These are phyloP conservation scores for Arabidopsis thaliana DNA, from an alignment of 345 rosid species.

Conservation along the genomic window DNA sequence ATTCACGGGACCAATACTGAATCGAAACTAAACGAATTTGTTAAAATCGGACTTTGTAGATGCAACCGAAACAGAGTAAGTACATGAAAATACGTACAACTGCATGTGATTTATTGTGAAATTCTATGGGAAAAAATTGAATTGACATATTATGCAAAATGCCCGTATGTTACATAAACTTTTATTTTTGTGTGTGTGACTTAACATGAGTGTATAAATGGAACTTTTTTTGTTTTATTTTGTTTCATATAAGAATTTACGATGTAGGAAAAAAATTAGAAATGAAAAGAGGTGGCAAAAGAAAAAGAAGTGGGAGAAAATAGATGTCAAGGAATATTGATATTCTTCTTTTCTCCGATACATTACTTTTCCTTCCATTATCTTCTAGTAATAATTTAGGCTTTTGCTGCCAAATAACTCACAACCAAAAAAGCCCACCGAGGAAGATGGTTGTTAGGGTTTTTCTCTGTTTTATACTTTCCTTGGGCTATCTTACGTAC, in stretches of 20 bases:
- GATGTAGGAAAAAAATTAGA: not conserved
- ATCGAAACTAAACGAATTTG: not conserved
- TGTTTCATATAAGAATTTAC: not conserved
- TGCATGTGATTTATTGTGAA: not conserved
- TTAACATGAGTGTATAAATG: not conserved
- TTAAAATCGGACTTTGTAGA: not conserved
- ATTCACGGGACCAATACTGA: conserved; percentile 21
- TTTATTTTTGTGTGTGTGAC: not conserved
- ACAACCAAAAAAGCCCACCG: conserved; percentile 5
- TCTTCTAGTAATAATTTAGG: not conserved
- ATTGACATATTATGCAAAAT: not conserved
- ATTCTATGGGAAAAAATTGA: not conserved
- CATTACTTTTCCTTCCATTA: not conserved
- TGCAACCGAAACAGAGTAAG: conserved; percentile 1
- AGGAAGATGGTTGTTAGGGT: conserved; percentile 1
- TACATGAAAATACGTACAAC: not conserved
- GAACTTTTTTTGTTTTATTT: not conserved
- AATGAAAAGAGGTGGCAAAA: conserved; percentile 5
- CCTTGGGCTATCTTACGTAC: not conserved
- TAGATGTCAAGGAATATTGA: conserved; percentile 8
- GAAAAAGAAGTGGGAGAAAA: conserved; percentile 9
- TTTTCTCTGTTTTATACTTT: conserved; percentile 4
- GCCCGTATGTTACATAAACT: not conserved
- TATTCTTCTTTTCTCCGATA: conserved; percentile 8
- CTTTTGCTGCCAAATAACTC: not conserved